Base-by-base conservation (phyloP, 1,139 yeast species). In the Arxiozyma telluris region DNA sequence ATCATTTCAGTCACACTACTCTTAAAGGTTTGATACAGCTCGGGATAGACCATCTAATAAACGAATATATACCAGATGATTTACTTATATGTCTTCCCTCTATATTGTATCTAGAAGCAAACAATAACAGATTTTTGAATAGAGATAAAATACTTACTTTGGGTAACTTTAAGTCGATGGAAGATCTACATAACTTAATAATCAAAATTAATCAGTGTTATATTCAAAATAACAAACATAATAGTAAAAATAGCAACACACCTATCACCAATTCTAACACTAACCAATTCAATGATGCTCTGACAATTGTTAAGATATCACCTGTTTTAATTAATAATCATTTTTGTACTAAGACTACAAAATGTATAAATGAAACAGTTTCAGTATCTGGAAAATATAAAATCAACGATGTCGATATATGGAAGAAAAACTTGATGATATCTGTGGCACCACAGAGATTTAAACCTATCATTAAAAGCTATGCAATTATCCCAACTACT, bases 181-280 rank as follows among this genome's bases (percentile, higher is more conserved):
- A 53, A 15, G 57, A 57, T 18, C 42, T 55, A 22, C 58, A 57
- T 27, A 57, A 54, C 49, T 30, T 53, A 17, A 54, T 56, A 23
- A 56, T 56, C 18, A 54, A 53, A 34, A 44, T 53, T 5, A 56
- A 56, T 39, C 54, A 54, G 41, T 49, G 47, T 23, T 56, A 53
- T 41, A 41, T 56, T 7, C 41, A 30, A 15, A 45, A 41, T 8
- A 20, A 18, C 6, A 42, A 42, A 21, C 42, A 25, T 34, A 18
- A 27, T 27, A 27, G 11, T 8, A 27, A 27, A 27, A 27, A 5
- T 8, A 8, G 30, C 11, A 27, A 27, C 11, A 27, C 30, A 27
- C 4, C 8, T 27, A 6, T 27, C 7, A 7, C 30, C 2, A 5
- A 8, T 8, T 6, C 11, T 27, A 27, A 27, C 30, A 27, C 30